Percentiles rank a stretch among this genome's conserved stretches.
These are phyloP conservation scores for Ceratocystis alfenasii DNA, from an alignment of 2,329 filamentous ascomycete species.

Conservation along the genomic window DNA sequence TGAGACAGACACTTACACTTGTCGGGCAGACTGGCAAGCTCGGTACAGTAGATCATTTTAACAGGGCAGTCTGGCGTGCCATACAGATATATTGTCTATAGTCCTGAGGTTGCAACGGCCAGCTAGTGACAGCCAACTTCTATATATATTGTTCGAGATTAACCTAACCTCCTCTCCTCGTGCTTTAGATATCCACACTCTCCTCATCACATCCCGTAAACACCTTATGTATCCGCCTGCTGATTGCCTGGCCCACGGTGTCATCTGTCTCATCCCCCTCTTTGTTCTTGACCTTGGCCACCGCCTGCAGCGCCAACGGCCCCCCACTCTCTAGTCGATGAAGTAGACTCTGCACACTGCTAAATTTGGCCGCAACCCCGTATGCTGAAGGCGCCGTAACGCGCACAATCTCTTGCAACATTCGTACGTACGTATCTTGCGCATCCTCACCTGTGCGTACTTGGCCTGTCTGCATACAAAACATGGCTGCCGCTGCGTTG, in stretches of 20 bases:
- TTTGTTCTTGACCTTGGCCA: constrained; percentile 45
- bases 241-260: constrained; percentile 46
- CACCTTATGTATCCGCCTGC: constrained; percentile 46
- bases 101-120: not conserved
- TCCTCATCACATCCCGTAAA: constrained; percentile 45
- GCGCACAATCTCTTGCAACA: constrained; percentile 63
- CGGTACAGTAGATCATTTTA: not conserved
- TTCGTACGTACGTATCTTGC: constrained; percentile 56
- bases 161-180: not conserved
- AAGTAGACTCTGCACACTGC: constrained; percentile 45
- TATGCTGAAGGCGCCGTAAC: constrained; percentile 62
- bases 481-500: constrained; percentile 44
- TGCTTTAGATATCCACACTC: constrained; percentile 41
- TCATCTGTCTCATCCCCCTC: constrained; percentile 46
- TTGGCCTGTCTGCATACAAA: constrained; percentile 71
- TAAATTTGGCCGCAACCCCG: constrained; percentile 52
- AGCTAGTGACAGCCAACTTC: not conserved
- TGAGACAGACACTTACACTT: not conserved
- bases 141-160: not conserved
- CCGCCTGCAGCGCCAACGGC: constrained; percentile 48
- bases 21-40: not conserved
- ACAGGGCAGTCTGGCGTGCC: not conserved
- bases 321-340: constrained; percentile 47
- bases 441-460: constrained; percentile 56
- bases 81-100: not conserved